These are phyloP conservation scores for Lophiostoma macrostomum DNA, from an alignment of 495 filamentous ascomycete species.

Conservation along the genomic window DNA sequence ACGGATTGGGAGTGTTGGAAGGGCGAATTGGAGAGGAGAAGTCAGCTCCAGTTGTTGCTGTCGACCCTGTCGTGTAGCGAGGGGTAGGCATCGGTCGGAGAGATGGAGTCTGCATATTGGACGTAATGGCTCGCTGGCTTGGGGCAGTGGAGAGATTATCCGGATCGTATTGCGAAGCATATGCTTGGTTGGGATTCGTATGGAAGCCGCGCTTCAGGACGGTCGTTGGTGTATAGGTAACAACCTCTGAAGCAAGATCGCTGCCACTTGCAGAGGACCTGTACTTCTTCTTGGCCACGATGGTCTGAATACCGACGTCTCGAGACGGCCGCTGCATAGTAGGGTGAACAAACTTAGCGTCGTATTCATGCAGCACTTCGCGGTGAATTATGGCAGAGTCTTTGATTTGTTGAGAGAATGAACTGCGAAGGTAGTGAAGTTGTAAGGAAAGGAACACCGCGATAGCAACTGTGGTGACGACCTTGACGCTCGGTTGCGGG, in stretches of 20 bases:
- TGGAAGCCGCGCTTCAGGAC: conserved; percentile 77
- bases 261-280: conserved; percentile 35
- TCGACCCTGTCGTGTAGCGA: conserved; percentile 36
- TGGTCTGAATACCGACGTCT: conserved; percentile 74
- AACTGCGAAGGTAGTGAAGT: conserved; percentile 63
- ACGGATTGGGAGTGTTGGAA: conserved; percentile 40
- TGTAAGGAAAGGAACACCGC: conserved; percentile 72
- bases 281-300: conserved; percentile 27
- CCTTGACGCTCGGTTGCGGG: conserved; percentile 75
- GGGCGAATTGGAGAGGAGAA: conserved; percentile 52
- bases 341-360: conserved; percentile 91
- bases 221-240: conserved; percentile 72
- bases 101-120: conserved; percentile 17
- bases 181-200: conserved; percentile 85
- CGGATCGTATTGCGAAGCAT: conserved; percentile 72
- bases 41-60: conserved; percentile 40
- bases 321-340: conserved; percentile 75
- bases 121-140: conserved; percentile 17
- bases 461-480: conserved; percentile 74
- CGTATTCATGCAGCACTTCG: conserved; percentile 92
- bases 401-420: conserved; percentile 79
- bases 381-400: conserved; percentile 80
- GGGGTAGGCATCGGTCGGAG: conserved; percentile 31
- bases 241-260: conserved; percentile 51
- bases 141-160: conserved; percentile 45